Evolutionary conservation across 2,329 filamentous ascomycete species (phyloP).

Genomic region (Xylaria sp.): DNA sequence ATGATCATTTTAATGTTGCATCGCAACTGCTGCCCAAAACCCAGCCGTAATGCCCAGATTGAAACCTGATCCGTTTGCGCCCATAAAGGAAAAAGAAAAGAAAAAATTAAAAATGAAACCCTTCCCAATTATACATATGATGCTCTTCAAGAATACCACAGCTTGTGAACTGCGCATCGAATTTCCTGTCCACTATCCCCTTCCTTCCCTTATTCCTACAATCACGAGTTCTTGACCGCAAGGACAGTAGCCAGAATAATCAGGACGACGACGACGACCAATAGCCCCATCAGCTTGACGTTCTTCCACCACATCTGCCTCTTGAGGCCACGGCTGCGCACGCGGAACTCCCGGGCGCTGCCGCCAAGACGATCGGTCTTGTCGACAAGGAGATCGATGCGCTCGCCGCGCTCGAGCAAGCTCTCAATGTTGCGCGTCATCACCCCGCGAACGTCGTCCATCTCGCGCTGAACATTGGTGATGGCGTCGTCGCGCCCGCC

Average conservation of each 20-base stretch:
- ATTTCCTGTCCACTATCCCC: neutral
- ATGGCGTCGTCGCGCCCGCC: constrained; percentile 84
- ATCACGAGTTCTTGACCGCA: constrained; percentile 58
- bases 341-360: constrained; percentile 88
- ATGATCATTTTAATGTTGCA: constrained; percentile 3
- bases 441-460: constrained; percentile 90
- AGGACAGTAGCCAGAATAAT: constrained; percentile 68
- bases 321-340: constrained; percentile 86
- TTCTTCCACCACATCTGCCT: constrained; percentile 99
- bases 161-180: constrained; percentile 5
- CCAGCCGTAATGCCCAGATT: constrained; percentile 9
- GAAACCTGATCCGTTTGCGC: constrained; percentile 17
- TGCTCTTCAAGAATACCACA: constrained; percentile 2
- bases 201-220: too few relatives aligned
- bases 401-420: constrained; percentile 87
- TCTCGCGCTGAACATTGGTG: constrained; percentile 84
- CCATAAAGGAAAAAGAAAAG: constrained; percentile 5
- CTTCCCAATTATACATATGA: constrained; percentile 30
- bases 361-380: constrained; percentile 94
- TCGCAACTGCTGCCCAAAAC: neutral
- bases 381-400: constrained; percentile 92
- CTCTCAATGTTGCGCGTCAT: constrained; percentile 97
- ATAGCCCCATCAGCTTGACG: constrained; percentile 87
- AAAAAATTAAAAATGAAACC: constrained; percentile 4
- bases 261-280: constrained; percentile 73